A percentile compares a stretch with the other conserved stretches of the same genome.
These are phyloP conservation scores for Pythium phragmiticola DNA, from an alignment of 352 stramenopile species.

Conservation along the genomic window DNA sequence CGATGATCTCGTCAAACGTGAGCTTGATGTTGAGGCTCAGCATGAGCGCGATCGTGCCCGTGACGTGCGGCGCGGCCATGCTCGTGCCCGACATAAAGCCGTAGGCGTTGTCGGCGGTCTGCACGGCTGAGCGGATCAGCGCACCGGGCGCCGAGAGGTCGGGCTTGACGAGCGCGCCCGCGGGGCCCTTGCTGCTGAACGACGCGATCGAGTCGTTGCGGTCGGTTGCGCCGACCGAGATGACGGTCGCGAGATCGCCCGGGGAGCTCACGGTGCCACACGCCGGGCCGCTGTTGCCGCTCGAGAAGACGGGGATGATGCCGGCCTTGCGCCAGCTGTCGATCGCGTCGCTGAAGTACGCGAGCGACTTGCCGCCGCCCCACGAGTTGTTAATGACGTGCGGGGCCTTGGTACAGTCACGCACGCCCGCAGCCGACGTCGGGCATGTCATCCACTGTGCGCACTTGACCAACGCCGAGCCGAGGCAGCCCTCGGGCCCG, in stretches of 20 bases:
- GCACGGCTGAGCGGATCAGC: conserved; percentile 22
- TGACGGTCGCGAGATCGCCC: conserved; percentile 30
- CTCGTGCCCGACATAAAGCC: conserved; percentile 29
- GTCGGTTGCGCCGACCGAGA: conserved; percentile 34
- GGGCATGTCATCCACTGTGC: conserved; percentile 30
- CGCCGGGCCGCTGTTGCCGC: conserved; percentile 30
- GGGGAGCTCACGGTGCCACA: conserved; percentile 32
- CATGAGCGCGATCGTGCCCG: conserved; percentile 31
- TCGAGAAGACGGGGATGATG: conserved; percentile 40
- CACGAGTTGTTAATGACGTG: conserved; percentile 43
- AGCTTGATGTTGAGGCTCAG: conserved; percentile 27
- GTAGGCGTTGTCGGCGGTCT: conserved; percentile 27
- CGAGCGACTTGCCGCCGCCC: conserved; percentile 23
- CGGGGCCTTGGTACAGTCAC: conserved; percentile 37
- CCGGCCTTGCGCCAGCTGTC: conserved; percentile 30
- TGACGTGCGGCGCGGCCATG: conserved; percentile 37
- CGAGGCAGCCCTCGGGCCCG: conserved; percentile 14
- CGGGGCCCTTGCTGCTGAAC: conserved; percentile 35
- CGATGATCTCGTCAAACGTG: conserved; percentile 27
- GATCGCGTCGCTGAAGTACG: conserved; percentile 28
- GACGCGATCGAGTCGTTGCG: conserved; percentile 25
- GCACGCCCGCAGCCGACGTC: conserved; percentile 7
- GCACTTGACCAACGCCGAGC: conserved; percentile 26
- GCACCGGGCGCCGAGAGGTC: conserved; percentile 34
- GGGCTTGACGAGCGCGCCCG: conserved; percentile 26